These are phyloP conservation scores for Hypoxylon crocopeplum DNA, from an alignment of 495 filamentous ascomycete genomes.

Conservation along the genomic window DNA sequence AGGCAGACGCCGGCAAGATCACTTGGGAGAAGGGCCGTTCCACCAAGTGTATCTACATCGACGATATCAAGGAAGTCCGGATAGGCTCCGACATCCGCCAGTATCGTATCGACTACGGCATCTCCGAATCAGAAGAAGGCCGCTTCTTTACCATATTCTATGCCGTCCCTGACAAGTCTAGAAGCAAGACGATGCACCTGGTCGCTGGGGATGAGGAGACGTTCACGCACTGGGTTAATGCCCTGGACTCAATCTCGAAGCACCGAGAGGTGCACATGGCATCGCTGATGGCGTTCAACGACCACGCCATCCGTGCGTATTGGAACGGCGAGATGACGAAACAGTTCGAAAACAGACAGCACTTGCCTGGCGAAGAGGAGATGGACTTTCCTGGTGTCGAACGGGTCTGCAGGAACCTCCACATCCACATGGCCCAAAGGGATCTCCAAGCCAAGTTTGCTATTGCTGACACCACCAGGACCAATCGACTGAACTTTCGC, in stretches of 20 bases:
- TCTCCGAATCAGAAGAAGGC: slow-evolving; percentile 65
- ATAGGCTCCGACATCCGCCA: slow-evolving; percentile 84
- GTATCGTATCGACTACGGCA: slow-evolving; percentile 82
- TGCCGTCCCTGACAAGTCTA: slow-evolving; percentile 69
- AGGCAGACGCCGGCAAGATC: slow-evolving; percentile 82
- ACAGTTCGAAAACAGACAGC: slow-evolving; percentile 62
- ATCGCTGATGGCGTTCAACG: slow-evolving; percentile 79
- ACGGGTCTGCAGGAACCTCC: slow-evolving; percentile 81
- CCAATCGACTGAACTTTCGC: slow-evolving; percentile 70
- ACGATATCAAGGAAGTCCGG: slow-evolving; percentile 91
- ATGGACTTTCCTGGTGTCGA: slow-evolving; percentile 80
- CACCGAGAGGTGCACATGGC: slow-evolving; percentile 89
- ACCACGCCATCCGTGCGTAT: slow-evolving; percentile 77
- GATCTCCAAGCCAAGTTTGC: slow-evolving; percentile 78
- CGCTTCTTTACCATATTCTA: slow-evolving; percentile 92
- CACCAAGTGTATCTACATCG: slow-evolving; percentile 86
- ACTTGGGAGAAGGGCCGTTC: slow-evolving; percentile 83
- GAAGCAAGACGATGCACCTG: slow-evolving; percentile 80
- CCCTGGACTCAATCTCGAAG: slow-evolving; percentile 78
- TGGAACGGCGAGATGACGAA: slow-evolving; percentile 88
- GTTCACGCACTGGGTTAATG: slow-evolving; percentile 80
- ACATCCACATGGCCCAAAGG: slow-evolving; percentile 83
- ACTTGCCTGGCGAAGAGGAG: slow-evolving; percentile 66
- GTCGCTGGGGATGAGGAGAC: slow-evolving; percentile 73
- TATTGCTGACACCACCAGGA: slow-evolving; percentile 67